Conservation (phyloP, 768 basidiomycete species). For the Auriscalpium vulgare region DNA sequence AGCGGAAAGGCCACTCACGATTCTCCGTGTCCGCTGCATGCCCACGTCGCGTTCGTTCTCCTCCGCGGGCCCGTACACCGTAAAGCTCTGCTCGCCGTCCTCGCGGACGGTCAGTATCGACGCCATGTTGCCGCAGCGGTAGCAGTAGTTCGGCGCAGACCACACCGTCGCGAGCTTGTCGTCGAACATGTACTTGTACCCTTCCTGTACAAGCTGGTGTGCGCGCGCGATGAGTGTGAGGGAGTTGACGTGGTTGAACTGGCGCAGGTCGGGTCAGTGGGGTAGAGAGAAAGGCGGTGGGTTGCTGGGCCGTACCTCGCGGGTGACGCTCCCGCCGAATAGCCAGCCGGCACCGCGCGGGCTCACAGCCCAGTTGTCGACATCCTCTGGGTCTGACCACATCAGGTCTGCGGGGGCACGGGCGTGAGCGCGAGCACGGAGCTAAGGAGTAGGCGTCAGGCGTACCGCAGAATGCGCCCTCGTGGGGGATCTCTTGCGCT, state of each 20-base stretch:
- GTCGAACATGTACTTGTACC: conserved; percentile 97
- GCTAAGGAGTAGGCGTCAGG: neutral
- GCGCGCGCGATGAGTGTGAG: conserved; percentile 87
- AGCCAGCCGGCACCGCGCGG: conserved; percentile 96
- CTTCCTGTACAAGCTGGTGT: conserved; percentile 94
- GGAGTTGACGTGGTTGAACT: conserved; percentile 92
- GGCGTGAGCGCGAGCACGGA: too few relatives aligned
- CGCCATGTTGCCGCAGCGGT: conserved; percentile 83
- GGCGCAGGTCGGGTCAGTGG: neutral
- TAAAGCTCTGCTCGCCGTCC: conserved; percentile 59
- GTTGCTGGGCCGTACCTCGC: conserved; percentile 45
- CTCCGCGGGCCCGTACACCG: conserved; percentile 77
- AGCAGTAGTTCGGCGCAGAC: conserved; percentile 87
- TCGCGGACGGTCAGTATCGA: conserved; percentile 82
- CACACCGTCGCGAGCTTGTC: conserved; percentile 87
- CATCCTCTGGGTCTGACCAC: conserved; percentile 97
- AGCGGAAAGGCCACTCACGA: conserved; percentile 41
- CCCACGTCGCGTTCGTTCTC: conserved; percentile 86
- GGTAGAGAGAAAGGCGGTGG: neutral
- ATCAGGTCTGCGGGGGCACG: conserved; percentile 60
- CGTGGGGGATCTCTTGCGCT: conserved; percentile 97
- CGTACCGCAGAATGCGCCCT: conserved; percentile 93
- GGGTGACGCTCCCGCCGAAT: conserved; percentile 80
- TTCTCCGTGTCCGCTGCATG: conserved; percentile 56
- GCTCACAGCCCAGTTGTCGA: conserved; percentile 94